Evolutionary conservation across 2,329 filamentous ascomycete genomes (phyloP), one percentile per base, ranked within the genome.

Genomic region (Ophiostoma populinum): DNA sequence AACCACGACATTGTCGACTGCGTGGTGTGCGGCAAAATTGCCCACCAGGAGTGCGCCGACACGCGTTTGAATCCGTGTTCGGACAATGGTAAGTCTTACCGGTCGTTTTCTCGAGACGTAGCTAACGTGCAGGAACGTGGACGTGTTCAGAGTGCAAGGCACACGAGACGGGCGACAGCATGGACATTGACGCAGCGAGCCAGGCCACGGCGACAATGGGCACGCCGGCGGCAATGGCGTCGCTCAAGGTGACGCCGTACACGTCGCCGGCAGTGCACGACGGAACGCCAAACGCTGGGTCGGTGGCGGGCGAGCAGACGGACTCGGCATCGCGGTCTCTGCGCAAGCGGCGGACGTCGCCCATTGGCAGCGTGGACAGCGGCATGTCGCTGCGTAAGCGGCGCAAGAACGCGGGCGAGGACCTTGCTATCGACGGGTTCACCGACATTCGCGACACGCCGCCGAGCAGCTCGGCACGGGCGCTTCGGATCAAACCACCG

Each of bases 41-140:
- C 85, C 49, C 87, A 95, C 62, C 75, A 79, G 54, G 79, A 90
- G 67, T 94, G 87, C 58, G 86, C 83, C 39, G 74, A 78, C 50
- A 70, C 79, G 51, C 70, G 72, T 51, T 69, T 69, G 40, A 70
- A 70, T 43, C 58, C 80, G 47, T 60, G 59, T 46, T 57, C 65
- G 43, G 67, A 71, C 41, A 67, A 75, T 18, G 37, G 37, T 38
- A 11, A 34, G 36, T 21, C 18, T 32, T 24, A 18, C 4, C 7
- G 12, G 11, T 12, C 7, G 7, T 12, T 12, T 13, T 36, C 11
- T 4, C 2, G 12, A 17, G 17, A 7, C 16, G 10, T 15, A 32
- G 21, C 20, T 7, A 13, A 12, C 13, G 1, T 22, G 12, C 8
- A 42, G 56, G 60, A 20, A 51, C 51, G 16, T 68, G 63, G 67